Evolutionary conservation across 2,329 filamentous ascomycete genomes (phyloP), one percentile per base, ranked within the genome.

Genomic region (Phaeosphaeriaceae sp.): DNA sequence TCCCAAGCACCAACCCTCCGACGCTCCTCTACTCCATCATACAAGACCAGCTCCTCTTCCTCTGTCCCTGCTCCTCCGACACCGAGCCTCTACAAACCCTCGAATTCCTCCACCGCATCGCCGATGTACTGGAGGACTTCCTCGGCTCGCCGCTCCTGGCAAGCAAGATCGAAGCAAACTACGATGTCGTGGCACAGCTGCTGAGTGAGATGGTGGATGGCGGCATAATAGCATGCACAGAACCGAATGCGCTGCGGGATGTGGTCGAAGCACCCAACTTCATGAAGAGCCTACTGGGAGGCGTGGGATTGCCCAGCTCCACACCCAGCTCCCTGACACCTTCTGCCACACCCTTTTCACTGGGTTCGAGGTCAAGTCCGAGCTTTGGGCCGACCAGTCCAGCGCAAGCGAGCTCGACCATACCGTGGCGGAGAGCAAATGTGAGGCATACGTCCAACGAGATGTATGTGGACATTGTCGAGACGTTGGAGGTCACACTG

Each of bases 361-460:
- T 77, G 49, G 65, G 62, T 2, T 63, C 68, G 6, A 64, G 72
- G 7, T 59, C 65, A 22, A 71, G 67, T 42, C 72, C 71, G 1
- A 49, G 70, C 1, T 26, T 73, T 21, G 67, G 64, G 0, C 71
- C 70, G 3, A 61, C 64, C 50, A 70, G 62, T 55, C 43, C 64
- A 52, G 65, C 63, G 58, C 77, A 70, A 69, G 65, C 78, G 68
- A 58, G 81, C 73, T 65, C 84, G 75, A 58, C 88, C 2, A 87
- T 98, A 43, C 94, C 94, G 1, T 99, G 95, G 95, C 88, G 95
- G 61, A 86, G 93, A 60, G 88, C 92, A 42, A 97, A 97, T 71
- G 95, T 99, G 54, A 87, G 94, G 17, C 95, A 99, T 77, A 98
- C 94, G 3, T 97, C 92, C 55, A 99, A 98, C 78, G 95, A 99